A percentile compares a stretch with the other conserved stretches of the same genome.
These are phyloP conservation scores for Cucumis hystrix DNA, from an alignment of 306 rosid species.

Conservation along the genomic window DNA sequence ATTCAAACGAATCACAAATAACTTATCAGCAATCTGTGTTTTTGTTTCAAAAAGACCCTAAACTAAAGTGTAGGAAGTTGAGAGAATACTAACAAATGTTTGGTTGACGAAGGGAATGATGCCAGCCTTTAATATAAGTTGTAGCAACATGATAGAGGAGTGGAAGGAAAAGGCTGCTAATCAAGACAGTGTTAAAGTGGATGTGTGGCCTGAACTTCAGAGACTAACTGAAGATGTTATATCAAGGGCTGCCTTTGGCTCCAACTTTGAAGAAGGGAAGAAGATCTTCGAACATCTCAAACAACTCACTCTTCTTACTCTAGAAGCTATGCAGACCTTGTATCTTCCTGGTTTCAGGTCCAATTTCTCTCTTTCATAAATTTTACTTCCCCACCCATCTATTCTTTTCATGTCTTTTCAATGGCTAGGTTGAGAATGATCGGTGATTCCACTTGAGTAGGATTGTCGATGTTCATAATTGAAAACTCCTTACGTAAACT, in stretches of 20 bases:
- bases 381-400: neutral
- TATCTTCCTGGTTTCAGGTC: slow-evolving; percentile 42
- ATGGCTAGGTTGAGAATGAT: neutral
- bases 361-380: neutral
- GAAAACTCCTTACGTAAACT: neutral
- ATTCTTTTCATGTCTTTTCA: neutral
- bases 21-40: neutral
- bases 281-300: slow-evolving; percentile 31
- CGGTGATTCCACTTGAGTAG: neutral
- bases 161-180: slow-evolving; percentile 19
- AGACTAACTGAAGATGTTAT: slow-evolving; percentile 28
- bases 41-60: neutral
- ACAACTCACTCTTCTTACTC: slow-evolving; percentile 20
- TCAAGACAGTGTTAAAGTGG: slow-evolving; percentile 23
- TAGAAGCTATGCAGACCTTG: slow-evolving; percentile 38
- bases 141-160: slow-evolving; percentile 16
- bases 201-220: slow-evolving; percentile 34
- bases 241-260: slow-evolving; percentile 33
- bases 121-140: neutral
- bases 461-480: neutral
- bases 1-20: neutral
- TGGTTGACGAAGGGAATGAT: neutral
- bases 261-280: slow-evolving; percentile 34
- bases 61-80: neutral
- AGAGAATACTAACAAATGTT: neutral